A percentile compares a stretch with the other conserved stretches of the same genome.
phyloP scores from a whole-genome alignment of 164 flowering plant genomes.

The Dillenia suffruticosa region DNA sequence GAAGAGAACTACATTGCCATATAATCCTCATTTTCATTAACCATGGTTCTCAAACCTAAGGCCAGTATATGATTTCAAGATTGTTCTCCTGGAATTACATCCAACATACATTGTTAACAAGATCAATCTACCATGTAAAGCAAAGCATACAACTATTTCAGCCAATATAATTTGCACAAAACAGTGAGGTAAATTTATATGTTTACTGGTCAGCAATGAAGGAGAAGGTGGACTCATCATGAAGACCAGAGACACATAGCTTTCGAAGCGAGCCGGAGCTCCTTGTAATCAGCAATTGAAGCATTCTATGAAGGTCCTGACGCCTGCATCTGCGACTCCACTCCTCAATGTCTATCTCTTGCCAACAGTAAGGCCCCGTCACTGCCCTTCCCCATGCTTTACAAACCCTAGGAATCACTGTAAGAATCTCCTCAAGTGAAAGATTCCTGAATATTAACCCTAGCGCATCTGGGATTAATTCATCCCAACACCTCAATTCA shows the following conservation, averaged over 20 bases:
- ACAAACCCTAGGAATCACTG: slow-evolving; percentile 82
- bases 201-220: slow-evolving; percentile 73
- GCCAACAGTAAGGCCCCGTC: slow-evolving; percentile 91
- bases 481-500: slow-evolving; percentile 65
- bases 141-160: too few relatives aligned
- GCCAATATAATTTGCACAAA: too few relatives aligned
- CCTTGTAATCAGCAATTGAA: slow-evolving; percentile 50
- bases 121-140: too few relatives aligned
- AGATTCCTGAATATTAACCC: slow-evolving; percentile 73
- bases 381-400: slow-evolving; percentile 77
- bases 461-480: slow-evolving; percentile 71
- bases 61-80: too few relatives aligned
- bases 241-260: slow-evolving; percentile 46
- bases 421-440: slow-evolving; percentile 56
- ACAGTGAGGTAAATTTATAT: neutral
- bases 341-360: slow-evolving; percentile 82
- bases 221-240: slow-evolving; percentile 29
- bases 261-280: slow-evolving; percentile 59
- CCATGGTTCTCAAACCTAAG: too few relatives aligned
- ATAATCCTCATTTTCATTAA: too few relatives aligned
- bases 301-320: slow-evolving; percentile 47
- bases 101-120: too few relatives aligned
- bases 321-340: slow-evolving; percentile 49
- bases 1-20: too few relatives aligned
- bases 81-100: too few relatives aligned